Base-by-base conservation (phyloP, 192 early-diverging fungal genomes). In the Chytriomyces sp. region DNA sequence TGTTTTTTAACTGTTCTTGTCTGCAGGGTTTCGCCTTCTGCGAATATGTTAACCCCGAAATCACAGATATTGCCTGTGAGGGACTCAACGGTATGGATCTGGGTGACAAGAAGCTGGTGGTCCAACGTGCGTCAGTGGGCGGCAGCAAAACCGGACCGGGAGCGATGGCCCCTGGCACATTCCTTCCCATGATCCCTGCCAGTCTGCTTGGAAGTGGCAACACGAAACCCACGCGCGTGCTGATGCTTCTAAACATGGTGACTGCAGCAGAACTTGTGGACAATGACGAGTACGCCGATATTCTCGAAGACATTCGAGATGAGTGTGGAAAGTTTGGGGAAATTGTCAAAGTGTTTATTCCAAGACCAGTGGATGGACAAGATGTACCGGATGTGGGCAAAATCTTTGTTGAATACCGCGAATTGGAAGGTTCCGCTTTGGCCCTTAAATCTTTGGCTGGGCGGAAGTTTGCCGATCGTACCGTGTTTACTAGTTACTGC, bases 171-270 rank as follows among this genome's bases (percentile, higher is more conserved):
- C 83, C 79, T 26, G 76, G 82, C 9, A 78, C 87, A 26, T 80
- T 66, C 62, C 79, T 86, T 61, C 89, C 89, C 69, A 77, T 80
- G 64, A 44, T 77, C 5, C 79, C 80, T 20, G 75, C 74, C 23
- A 47, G 61, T 76, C 69, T 91, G 9, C 83, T 90, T 44, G 70
- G 81, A 26, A 86, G 79, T 24, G 47, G 24, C 69, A 86, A 92
- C 61, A 83, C 87, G 50, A 85, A 93, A 50, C 91, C 95, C 1
- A 95, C 97, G 3, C 82, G 79, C 18, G 88, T 99, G 24, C 70
- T 99, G 43, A 88, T 97, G 84, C 82, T 99, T 26, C 87, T 99
- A 62, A 99, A 99, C 80, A 97, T 99, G 96, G 94, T 98, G 7
- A 91, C 90, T 1, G 83, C 84, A 23, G 91, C 91, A 61, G 97